Evolutionary conservation across 129 eudicot species (phyloP).

Genomic region (Ambrosia artemisiifolia): DNA sequence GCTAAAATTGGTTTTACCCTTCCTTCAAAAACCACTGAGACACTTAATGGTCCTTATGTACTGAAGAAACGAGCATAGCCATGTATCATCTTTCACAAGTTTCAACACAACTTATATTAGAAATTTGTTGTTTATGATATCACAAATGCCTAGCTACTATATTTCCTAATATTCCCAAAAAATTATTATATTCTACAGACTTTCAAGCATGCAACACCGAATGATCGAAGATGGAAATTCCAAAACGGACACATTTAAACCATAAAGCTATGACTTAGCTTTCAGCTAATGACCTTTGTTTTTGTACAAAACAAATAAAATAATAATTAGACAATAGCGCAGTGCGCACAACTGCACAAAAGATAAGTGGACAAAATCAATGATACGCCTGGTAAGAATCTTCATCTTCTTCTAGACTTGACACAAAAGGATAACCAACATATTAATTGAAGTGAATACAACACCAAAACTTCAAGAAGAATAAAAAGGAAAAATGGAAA

Average conservation of each 20-base stretch:
- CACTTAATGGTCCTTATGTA: background rate
- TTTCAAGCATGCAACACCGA: background rate
- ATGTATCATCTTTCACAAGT: background rate
- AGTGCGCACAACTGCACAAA: background rate
- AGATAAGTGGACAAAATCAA: background rate
- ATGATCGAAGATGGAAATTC: background rate
- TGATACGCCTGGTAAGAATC: slow-evolving; percentile 1
- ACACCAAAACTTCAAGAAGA: background rate
- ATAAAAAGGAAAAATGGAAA: background rate
- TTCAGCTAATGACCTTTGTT: background rate
- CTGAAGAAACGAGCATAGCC: background rate
- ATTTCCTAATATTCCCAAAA: background rate
- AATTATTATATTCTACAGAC: background rate
- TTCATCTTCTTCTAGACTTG: background rate
- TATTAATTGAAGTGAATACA: background rate
- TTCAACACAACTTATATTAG: background rate
- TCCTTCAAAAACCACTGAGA: background rate
- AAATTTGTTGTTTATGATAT: background rate
- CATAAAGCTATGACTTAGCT: background rate
- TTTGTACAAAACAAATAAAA: background rate
- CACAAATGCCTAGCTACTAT: background rate
- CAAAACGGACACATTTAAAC: background rate
- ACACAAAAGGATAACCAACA: background rate
- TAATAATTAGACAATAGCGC: background rate
- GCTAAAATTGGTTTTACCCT: background rate